Conservation (phyloP, 805 yeast species). For the Saccharomyces jurei region DNA sequence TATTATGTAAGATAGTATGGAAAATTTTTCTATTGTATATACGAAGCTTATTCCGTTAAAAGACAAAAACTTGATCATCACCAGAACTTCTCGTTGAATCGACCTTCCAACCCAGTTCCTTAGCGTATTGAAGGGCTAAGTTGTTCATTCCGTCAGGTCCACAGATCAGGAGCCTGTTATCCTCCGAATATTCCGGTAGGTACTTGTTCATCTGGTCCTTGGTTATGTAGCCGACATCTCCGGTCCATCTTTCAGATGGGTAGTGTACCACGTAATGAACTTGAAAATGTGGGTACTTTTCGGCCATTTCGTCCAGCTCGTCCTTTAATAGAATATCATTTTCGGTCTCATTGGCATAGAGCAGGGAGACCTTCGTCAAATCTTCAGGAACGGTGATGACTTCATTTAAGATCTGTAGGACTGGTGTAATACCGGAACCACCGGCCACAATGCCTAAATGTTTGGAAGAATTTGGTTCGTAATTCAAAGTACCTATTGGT, state of each 20-base stretch:
- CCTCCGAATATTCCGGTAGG: slow-evolving; percentile 42
- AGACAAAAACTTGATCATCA: slow-evolving; percentile 53
- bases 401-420: slow-evolving; percentile 68
- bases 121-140: slow-evolving; percentile 40
- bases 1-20: background rate
- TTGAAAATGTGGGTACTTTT: slow-evolving; percentile 52
- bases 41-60: slow-evolving; percentile 23
- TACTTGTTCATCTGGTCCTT: slow-evolving; percentile 46
- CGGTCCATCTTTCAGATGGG: slow-evolving; percentile 47
- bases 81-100: slow-evolving; percentile 39
- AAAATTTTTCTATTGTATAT: background rate
- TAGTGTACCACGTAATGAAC: slow-evolving; percentile 51
- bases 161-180: slow-evolving; percentile 58
- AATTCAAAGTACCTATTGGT: slow-evolving; percentile 67
- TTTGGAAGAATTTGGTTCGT: slow-evolving; percentile 49
- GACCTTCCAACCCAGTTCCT: slow-evolving; percentile 51
- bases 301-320: slow-evolving; percentile 64
- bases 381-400: slow-evolving; percentile 65
- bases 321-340: slow-evolving; percentile 66
- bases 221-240: slow-evolving; percentile 52
- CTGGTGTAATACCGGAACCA: slow-evolving; percentile 87
- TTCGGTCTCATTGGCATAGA: slow-evolving; percentile 68
- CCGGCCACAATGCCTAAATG: slow-evolving; percentile 70
- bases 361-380: slow-evolving; percentile 48
- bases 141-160: slow-evolving; percentile 70